phyloP scores from a whole-genome alignment of 2,329 filamentous ascomycete genomes.

The Ramularia endophylla region DNA sequence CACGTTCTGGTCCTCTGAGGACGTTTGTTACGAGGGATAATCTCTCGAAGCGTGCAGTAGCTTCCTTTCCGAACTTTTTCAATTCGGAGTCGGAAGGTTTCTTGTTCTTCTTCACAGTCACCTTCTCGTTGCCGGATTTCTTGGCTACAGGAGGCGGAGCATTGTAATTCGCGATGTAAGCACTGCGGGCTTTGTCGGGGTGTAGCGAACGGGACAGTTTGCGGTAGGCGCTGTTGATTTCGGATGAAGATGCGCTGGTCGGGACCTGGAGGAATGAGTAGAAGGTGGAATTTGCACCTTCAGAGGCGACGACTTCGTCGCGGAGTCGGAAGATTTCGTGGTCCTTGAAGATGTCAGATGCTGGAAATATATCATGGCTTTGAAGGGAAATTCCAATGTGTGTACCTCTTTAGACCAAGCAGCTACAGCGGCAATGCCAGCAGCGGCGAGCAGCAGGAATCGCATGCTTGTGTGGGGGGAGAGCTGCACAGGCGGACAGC shows the following conservation, averaged over 20 bases:
- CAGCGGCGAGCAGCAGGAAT: constrained; percentile 61
- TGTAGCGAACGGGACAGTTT: constrained; percentile 78
- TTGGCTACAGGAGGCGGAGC: constrained; percentile 41
- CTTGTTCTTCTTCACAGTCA: constrained; percentile 59
- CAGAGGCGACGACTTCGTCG: constrained; percentile 72
- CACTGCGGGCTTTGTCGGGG: constrained; percentile 90
- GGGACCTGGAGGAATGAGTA: constrained; percentile 85
- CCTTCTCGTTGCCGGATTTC: constrained; percentile 50
- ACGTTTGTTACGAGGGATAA: constrained; percentile 81
- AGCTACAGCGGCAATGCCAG: constrained; percentile 59
- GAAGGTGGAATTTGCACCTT: constrained; percentile 78
- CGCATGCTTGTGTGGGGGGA: constrained; percentile 56
- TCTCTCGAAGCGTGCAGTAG: constrained; percentile 75
- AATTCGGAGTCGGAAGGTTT: constrained; percentile 68
- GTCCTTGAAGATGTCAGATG: constrained; percentile 65
- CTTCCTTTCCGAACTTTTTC: constrained; percentile 70
- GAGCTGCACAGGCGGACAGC: too few relatives aligned
- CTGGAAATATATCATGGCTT: not conserved
- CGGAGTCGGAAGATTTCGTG: constrained; percentile 96
- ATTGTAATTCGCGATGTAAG: constrained; percentile 65
- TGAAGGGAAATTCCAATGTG: not conserved
- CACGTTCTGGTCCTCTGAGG: constrained; percentile 70
- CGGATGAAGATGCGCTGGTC: constrained; percentile 68
- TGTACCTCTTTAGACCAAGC: constrained; percentile 73
- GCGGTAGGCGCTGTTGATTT: constrained; percentile 91